A percentile compares a stretch with the other conserved stretches of the same genome.
Conservation (phyloP, 108 stramenopile species). For the Nitzschia inconspicua region DNA sequence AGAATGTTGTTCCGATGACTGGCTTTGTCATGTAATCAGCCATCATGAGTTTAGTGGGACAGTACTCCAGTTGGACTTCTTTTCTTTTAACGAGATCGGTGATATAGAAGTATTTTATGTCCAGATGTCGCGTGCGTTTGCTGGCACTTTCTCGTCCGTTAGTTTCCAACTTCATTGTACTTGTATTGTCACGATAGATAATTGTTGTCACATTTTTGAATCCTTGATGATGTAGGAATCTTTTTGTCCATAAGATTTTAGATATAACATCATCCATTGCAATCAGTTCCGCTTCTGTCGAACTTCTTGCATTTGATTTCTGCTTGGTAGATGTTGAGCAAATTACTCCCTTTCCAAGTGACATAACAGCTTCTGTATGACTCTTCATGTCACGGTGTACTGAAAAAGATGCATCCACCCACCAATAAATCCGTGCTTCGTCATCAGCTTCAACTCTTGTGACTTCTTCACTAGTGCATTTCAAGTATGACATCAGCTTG, state of each 20-base stretch:
- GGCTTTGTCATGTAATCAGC: constrained; percentile 41
- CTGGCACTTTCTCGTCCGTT: constrained; percentile 6
- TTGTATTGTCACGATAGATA: constrained; percentile 51
- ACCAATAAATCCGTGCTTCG: neutral
- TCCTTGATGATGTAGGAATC: constrained; percentile 47
- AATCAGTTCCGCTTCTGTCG: constrained; percentile 51
- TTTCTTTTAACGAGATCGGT: neutral
- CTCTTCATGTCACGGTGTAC: constrained; percentile 11
- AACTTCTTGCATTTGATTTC: constrained; percentile 20
- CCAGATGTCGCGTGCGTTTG: constrained; percentile 20
- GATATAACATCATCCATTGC: constrained; percentile 45
- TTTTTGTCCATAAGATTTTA: constrained; percentile 39
- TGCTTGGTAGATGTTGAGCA: neutral
- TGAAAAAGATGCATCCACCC: constrained; percentile 3
- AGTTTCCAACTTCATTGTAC: constrained; percentile 27
- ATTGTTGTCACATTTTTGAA: constrained; percentile 29
- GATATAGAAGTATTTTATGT: constrained; percentile 22
- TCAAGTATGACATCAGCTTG: neutral
- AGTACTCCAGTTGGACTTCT: constrained; percentile 12
- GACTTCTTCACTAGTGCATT: neutral
- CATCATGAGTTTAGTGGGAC: constrained; percentile 7
- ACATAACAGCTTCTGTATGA: constrained; percentile 30
- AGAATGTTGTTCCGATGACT: constrained; percentile 28
- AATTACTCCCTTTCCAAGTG: neutral
- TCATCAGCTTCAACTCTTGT: neutral